Evolutionary conservation across 2,329 filamentous ascomycete species (phyloP).

Genomic region (Cryphonectria parasitica): DNA sequence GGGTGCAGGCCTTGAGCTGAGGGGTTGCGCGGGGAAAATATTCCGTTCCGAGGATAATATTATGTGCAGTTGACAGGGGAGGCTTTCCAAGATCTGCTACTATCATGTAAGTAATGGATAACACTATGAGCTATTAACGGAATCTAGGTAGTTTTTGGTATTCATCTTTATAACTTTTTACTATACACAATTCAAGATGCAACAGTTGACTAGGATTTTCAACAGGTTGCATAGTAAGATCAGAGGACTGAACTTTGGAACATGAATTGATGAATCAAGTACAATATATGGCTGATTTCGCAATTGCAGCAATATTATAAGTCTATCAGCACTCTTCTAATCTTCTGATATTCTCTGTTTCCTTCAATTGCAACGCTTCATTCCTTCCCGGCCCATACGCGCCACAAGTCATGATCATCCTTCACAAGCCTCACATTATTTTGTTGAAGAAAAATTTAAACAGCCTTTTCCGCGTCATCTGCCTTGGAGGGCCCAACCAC

Average conservation of each 20-base stretch:
- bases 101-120: too few relatives aligned
- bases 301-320: background rate
- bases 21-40: background rate
- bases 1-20: background rate
- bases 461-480: conserved; percentile 20
- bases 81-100: background rate
- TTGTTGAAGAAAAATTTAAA: background rate
- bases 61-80: background rate
- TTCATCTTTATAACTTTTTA: too few relatives aligned
- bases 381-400: background rate
- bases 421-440: background rate
- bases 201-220: too few relatives aligned
- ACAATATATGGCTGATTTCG: background rate
- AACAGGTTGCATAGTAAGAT: too few relatives aligned
- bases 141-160: too few relatives aligned
- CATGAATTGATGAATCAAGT: too few relatives aligned
- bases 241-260: background rate
- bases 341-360: background rate
- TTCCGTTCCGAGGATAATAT: background rate
- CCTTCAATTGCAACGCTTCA: background rate
- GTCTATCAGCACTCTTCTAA: background rate
- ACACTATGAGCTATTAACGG: too few relatives aligned
- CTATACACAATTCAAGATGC: too few relatives aligned
- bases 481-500: conserved; percentile 10
- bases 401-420: background rate